Conservation (phyloP, 139 green algal species). For the Volvox reticuliferus region DNA sequence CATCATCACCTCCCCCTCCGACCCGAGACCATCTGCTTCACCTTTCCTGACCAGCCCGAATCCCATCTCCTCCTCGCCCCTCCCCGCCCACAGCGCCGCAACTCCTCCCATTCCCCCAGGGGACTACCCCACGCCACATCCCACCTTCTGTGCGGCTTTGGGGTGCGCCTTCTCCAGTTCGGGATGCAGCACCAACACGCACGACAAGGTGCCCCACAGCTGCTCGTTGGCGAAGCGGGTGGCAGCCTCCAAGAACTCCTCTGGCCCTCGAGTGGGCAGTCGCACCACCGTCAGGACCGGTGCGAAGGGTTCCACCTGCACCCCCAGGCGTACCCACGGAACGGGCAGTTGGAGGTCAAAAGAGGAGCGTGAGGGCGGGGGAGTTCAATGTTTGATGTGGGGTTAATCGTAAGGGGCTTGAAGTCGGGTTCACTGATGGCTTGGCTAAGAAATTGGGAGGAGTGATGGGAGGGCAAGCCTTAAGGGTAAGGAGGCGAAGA, state of each 20-base stretch:
- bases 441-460: too few relatives aligned
- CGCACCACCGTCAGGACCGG: conserved; percentile 60
- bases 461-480: too few relatives aligned
- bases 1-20: not conserved
- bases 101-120: not conserved
- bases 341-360: too few relatives aligned
- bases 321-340: too few relatives aligned
- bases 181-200: conserved; percentile 54
- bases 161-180: conserved; percentile 32
- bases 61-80: not conserved
- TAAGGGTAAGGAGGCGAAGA: too few relatives aligned
- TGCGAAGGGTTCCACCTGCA: conserved; percentile 64
- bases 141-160: conserved; percentile 5
- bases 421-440: too few relatives aligned
- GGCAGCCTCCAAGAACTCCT: conserved; percentile 43
- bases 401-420: too few relatives aligned
- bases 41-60: too few relatives aligned
- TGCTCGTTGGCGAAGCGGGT: conserved; percentile 45
- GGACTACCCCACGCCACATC: not conserved
- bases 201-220: conserved; percentile 59
- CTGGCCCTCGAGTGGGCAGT: not conserved
- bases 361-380: too few relatives aligned
- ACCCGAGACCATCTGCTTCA: not conserved
- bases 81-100: not conserved
- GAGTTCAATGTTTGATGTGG: too few relatives aligned